Evolutionary conservation across 2,329 filamentous ascomycete genomes (phyloP).

Genomic region (Sarocladiaceae sp.): DNA sequence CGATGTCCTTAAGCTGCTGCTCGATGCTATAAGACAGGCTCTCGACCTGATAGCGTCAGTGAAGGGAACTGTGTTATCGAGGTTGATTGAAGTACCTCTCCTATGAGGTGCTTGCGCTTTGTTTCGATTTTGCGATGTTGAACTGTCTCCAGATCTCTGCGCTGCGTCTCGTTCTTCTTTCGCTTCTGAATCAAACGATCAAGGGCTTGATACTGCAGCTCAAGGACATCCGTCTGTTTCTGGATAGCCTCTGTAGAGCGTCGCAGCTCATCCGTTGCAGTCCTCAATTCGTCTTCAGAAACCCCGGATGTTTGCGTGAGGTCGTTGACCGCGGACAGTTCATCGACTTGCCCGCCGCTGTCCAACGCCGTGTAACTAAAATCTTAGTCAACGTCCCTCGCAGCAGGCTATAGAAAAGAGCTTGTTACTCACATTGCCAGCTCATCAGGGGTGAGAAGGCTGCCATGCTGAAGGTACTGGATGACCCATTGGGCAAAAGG

Average conservation of each 20-base stretch:
- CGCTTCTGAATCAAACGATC: slow-evolving; percentile 40
- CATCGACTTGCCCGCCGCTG: slow-evolving; percentile 40
- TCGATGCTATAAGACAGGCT: slow-evolving; percentile 40
- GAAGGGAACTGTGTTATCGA: background rate
- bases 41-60: slow-evolving; percentile 32
- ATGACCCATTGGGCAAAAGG: slow-evolving; percentile 41
- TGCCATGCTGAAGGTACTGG: slow-evolving; percentile 41
- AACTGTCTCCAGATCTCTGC: slow-evolving; percentile 22
- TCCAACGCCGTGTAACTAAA: slow-evolving; percentile 44
- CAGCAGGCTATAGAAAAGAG: slow-evolving; percentile 12
- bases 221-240: slow-evolving; percentile 55
- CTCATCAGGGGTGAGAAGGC: slow-evolving; percentile 48
- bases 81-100: slow-evolving; percentile 27
- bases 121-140: slow-evolving; percentile 25
- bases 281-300: slow-evolving; percentile 51
- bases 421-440: slow-evolving; percentile 40
- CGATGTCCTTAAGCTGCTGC: slow-evolving; percentile 40
- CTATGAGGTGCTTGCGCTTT: slow-evolving; percentile 33
- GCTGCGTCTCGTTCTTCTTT: slow-evolving; percentile 21
- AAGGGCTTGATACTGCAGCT: slow-evolving; percentile 56
- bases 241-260: slow-evolving; percentile 58
- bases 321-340: slow-evolving; percentile 38
- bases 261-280: slow-evolving; percentile 58
- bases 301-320: slow-evolving; percentile 43
- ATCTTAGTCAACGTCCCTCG: background rate